Evolutionary conservation across 2,329 filamentous ascomycete genomes (phyloP).

Genomic region (Aspergillus brunneoviolaceus): DNA sequence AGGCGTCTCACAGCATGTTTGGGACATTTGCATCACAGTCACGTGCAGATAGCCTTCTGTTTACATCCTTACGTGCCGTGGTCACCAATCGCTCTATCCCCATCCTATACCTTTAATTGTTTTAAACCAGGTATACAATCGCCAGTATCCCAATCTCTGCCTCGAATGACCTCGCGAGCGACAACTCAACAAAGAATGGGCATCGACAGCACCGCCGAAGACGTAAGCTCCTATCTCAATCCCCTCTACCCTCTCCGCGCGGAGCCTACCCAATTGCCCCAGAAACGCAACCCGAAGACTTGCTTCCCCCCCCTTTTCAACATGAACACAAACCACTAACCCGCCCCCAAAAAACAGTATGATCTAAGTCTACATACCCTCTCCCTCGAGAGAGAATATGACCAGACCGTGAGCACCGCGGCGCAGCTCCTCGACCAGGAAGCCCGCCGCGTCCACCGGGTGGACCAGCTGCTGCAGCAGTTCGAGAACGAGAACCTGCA

Average conservation of each 20-base stretch:
- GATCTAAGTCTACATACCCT: constrained; percentile 54
- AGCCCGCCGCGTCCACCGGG: constrained; percentile 65
- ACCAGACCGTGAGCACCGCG: constrained; percentile 62
- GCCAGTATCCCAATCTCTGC: too few relatives aligned
- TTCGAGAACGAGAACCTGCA: constrained; percentile 71
- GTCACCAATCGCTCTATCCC: not conserved
- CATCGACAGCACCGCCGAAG: not conserved
- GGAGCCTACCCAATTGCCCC: not conserved
- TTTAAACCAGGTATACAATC: too few relatives aligned
- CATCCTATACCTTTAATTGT: not conserved
- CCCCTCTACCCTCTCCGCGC: not conserved
- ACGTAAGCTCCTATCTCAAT: not conserved
- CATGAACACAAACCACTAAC: too few relatives aligned
- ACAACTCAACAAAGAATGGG: not conserved
- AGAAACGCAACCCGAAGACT: constrained; percentile 11
- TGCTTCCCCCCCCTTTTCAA: too few relatives aligned
- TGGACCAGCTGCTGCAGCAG: constrained; percentile 69
- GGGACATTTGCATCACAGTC: not conserved
- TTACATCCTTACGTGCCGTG: not conserved
- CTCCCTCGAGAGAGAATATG: constrained; percentile 68
- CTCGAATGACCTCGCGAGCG: not conserved
- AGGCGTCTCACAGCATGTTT: not conserved
- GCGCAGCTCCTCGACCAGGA: constrained; percentile 73
- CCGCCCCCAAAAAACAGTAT: constrained; percentile 16
- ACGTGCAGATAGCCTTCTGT: not conserved